Percentiles rank a stretch among this genome's conserved stretches.
phyloP scores from a whole-genome alignment of 164 flowering plant genomes.

The Vitis riparia region DNA sequence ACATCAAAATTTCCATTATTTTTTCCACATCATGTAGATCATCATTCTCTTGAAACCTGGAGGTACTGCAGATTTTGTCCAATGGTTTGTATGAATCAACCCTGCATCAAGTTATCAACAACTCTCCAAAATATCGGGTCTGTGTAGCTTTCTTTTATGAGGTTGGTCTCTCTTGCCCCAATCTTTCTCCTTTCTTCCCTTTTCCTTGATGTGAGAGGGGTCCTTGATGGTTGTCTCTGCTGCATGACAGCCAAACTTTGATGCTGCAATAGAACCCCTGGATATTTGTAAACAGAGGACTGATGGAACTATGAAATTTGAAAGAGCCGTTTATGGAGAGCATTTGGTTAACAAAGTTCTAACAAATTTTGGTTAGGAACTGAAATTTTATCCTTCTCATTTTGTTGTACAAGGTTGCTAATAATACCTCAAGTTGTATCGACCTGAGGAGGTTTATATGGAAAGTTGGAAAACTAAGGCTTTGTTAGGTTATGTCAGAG shows the following conservation, averaged over 20 bases:
- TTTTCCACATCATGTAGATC: neutral
- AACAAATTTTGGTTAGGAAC: slow-evolving; percentile 53
- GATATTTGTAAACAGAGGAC: slow-evolving; percentile 59
- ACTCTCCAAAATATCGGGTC: slow-evolving; percentile 60
- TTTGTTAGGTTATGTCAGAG: too few relatives aligned
- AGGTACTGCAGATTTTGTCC: slow-evolving; percentile 59
- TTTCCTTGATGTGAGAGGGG: neutral
- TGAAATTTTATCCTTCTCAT: neutral
- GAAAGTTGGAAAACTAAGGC: too few relatives aligned
- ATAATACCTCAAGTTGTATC: neutral
- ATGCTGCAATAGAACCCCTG: slow-evolving; percentile 74
- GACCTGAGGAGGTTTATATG: neutral
- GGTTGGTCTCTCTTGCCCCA: slow-evolving; percentile 33
- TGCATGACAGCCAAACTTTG: slow-evolving; percentile 68
- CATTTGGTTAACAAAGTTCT: slow-evolving; percentile 76
- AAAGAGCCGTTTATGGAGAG: slow-evolving; percentile 73
- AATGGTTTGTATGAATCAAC: slow-evolving; percentile 90
- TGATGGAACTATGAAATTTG: slow-evolving; percentile 57
- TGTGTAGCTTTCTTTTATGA: slow-evolving; percentile 89
- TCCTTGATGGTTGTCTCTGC: slow-evolving; percentile 4
- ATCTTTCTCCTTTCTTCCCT: neutral
- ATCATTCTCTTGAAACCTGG: neutral
- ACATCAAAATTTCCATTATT: neutral
- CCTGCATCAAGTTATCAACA: slow-evolving; percentile 75
- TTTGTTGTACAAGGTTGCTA: neutral